A percentile compares a stretch with the other conserved stretches of the same genome.
Evolutionary conservation across 345 rosid species (phyloP).

Genomic region (Linum lewisii): DNA sequence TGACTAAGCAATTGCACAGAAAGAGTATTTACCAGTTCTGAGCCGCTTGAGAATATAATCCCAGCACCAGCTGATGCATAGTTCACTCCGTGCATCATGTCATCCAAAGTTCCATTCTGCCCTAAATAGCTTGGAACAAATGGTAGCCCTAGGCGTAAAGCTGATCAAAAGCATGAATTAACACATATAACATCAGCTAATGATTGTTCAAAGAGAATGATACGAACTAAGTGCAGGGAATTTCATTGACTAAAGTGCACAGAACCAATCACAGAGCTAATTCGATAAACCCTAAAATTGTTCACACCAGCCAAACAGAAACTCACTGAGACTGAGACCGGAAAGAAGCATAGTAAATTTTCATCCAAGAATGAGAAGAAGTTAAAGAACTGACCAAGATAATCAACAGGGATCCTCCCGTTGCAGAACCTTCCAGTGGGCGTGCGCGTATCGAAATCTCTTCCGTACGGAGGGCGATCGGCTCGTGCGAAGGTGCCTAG

Average conservation of each 20-base stretch:
- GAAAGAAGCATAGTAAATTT: neutral
- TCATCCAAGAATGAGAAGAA: neutral
- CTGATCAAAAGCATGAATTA: conserved; percentile 24
- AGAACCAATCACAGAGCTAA: neutral
- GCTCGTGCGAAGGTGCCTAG: conserved; percentile 93
- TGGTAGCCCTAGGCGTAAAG: conserved; percentile 66
- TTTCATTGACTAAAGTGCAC: neutral
- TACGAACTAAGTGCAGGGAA: neutral
- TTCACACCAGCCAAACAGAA: conserved; percentile 7
- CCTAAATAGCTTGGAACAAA: conserved; percentile 85
- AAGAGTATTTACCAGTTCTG: conserved; percentile 47
- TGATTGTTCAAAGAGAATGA: neutral
- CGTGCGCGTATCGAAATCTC: conserved; percentile 72
- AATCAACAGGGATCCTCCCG: conserved; percentile 92
- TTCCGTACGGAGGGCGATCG: conserved; percentile 80
- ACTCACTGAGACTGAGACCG: neutral
- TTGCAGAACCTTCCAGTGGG: conserved; percentile 90
- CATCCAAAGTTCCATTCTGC: conserved; percentile 43
- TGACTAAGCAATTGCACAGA: neutral
- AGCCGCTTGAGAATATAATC: conserved; percentile 74
- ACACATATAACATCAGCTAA: neutral
- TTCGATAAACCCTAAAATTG: neutral
- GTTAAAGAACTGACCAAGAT: conserved; percentile 36
- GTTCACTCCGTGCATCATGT: conserved; percentile 72
- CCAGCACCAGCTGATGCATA: conserved; percentile 90